phyloP scores from a whole-genome alignment of 2,329 filamentous ascomycete genomes.

The Colletotrichum sidae region DNA sequence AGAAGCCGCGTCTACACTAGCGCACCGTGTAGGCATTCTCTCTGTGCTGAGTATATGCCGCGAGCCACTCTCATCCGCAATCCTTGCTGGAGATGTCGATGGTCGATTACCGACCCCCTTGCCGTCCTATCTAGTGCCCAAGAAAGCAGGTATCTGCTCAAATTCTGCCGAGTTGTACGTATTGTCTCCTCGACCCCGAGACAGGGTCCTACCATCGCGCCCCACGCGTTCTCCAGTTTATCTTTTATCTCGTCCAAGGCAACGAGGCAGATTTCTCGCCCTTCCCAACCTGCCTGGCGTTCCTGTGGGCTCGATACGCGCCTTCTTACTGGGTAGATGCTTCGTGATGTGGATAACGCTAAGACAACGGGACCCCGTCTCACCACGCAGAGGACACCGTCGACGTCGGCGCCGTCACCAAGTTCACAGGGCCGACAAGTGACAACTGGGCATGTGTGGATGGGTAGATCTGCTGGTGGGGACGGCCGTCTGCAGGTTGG shows the following conservation, averaged over 20 bases:
- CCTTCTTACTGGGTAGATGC: slow-evolving; percentile 22
- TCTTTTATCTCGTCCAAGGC: slow-evolving; percentile 32
- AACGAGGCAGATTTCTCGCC: slow-evolving; percentile 14
- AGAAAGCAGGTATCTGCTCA: slow-evolving; percentile 4
- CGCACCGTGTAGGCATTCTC: neutral
- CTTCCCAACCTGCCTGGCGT: slow-evolving; percentile 27
- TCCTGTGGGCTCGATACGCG: slow-evolving; percentile 14
- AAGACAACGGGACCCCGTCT: slow-evolving; percentile 17
- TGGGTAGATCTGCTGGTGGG: slow-evolving; percentile 28
- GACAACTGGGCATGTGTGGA: neutral
- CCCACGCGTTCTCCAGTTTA: slow-evolving; percentile 37
- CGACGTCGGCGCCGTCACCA: no score
- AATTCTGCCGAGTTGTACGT: neutral
- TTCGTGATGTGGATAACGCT: slow-evolving; percentile 25
- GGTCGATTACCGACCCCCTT: slow-evolving; percentile 24
- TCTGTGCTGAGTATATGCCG: neutral
- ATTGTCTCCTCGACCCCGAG: slow-evolving; percentile 17
- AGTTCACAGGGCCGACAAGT: slow-evolving; percentile 8
- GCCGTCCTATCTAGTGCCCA: neutral
- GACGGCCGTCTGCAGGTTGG: slow-evolving; percentile 22
- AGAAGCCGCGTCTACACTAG: slow-evolving; percentile 16
- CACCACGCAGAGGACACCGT: neutral
- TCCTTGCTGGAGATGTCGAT: slow-evolving; percentile 18
- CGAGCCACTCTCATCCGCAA: slow-evolving; percentile 14
- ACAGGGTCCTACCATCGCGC: slow-evolving; percentile 33